Evolutionary conservation across 805 yeast species (phyloP), one percentile per base, ranked within the genome.

Genomic region (Debaryomyces maramus): DNA sequence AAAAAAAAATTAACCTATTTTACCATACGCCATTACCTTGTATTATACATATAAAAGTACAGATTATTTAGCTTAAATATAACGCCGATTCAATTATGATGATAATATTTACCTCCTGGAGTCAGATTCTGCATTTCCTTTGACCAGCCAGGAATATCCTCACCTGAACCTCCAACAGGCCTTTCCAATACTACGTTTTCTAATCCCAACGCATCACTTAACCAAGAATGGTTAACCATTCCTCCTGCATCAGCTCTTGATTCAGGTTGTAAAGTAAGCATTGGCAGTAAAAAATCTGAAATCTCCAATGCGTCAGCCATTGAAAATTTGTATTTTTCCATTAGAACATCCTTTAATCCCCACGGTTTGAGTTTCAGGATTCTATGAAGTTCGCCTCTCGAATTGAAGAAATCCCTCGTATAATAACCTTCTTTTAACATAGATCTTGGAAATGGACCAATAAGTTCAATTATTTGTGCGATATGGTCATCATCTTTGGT

Each of bases 181-280:
- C 97, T 72, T 54, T 87, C 97, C 4, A 85, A 65, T 3, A 63
- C 67, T 10, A 85, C 78, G 50, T 81, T 73, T 42, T 85, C 93
- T 58, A 85, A 72, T 0, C 95, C 95, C 23, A 78, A 61, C 0
- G 91, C 88, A 56, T 87, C 95, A 47, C 75, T 72, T 34, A 78
- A 58, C 97, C 97, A 89, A 9, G 84, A 81, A 59, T 89, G 96
- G 54, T 88, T 85, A 2, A 87, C 80, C 81, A 89, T 77, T 3
- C 97, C 97, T 14, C 98, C 99, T 1, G 98, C 98, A 66, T 93
- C 99, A 10, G 91, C 91, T 48, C 99, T 73, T 39, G 65, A 61
- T 43, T 77, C 82, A 1, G 99, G 98, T 58, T 84, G 87, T 15
- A 88, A 62, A 15, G 73, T 60, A 33, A 93, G 70, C 96, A 93